Base-by-base conservation (phyloP, 805 yeast genomes). In the Kuraishia capsulata region DNA sequence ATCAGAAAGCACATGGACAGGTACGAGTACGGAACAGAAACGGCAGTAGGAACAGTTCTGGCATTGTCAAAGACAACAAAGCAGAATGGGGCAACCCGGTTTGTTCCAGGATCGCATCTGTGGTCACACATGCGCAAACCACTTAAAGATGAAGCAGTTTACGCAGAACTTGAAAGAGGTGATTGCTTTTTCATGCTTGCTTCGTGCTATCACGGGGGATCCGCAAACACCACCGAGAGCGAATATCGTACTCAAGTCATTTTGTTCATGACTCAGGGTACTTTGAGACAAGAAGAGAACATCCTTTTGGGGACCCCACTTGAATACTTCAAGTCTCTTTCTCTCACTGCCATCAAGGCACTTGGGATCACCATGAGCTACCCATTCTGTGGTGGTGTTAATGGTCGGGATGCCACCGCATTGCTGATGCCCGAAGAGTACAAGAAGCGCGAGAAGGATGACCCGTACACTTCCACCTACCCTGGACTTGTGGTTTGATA, bases 21-120 rank as follows among this genome's bases (percentile, higher is more conserved):
- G 31, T 43, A 39, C 35, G 20, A 37, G 17, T 30, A 39, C 28
- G 36, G 32, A 10, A 35, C 50, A 17, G 57, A 52, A 20, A 42
- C 49, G 3, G 33, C 40, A n/a, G 33, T 55, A 16, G 61, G 61
- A 3, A 41, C 44, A 21, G 45, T 49, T 28, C 46, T 56, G 11
- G 61, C 56, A 11, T 45, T 43, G 5, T 49, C 49, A 20, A 49
- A 45, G 29, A 37, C 54, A 4, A 56, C 58, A 5, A 51, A 47
- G 32, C 53, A 29, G 21, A 56, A 56, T 35, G 61, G 61, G 11
- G 61, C 57, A 13, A 56, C 61, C 3, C 41, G 58, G 30, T 41
- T 53, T 11, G 50, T 56, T 38, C 57, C 59, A 9, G 58, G 59
- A 1, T 52, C 58, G 11, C 61, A 56, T 38, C 40, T 52, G 10